phyloP scores from a whole-genome alignment of 1,139 yeast species.

The Saccharomyces hybrid region DNA sequence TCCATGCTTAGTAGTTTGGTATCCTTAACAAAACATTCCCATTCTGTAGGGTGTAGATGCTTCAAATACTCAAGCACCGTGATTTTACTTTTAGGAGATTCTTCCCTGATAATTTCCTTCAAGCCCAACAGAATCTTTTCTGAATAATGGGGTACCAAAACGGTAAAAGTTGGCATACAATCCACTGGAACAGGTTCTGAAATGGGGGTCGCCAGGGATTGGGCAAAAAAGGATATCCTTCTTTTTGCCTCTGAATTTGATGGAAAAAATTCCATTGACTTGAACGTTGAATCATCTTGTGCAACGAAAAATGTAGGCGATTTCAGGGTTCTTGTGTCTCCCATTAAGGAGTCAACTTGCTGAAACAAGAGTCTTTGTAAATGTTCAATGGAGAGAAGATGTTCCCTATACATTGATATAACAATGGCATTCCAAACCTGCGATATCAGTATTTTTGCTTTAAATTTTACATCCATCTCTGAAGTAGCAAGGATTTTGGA shows the following conservation, averaged over 20 bases:
- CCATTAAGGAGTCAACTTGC: constrained; percentile 36
- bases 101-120: constrained; percentile 60
- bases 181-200: constrained; percentile 65
- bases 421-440: constrained; percentile 78
- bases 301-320: constrained; percentile 69
- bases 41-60: constrained; percentile 58
- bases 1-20: constrained; percentile 36
- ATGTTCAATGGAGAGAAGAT: constrained; percentile 66
- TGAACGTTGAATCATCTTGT: constrained; percentile 67
- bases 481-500: constrained; percentile 53
- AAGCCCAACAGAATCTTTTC: constrained; percentile 68
- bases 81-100: constrained; percentile 49
- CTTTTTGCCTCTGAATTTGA: constrained; percentile 77
- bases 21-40: constrained; percentile 65
- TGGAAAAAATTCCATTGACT: constrained; percentile 49
- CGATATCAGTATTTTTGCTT: constrained; percentile 47
- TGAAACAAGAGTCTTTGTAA: constrained; percentile 53
- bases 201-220: constrained; percentile 65
- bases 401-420: constrained; percentile 74
- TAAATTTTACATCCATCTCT: constrained; percentile 42
- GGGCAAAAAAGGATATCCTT: constrained; percentile 83
- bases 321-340: constrained; percentile 36
- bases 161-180: constrained; percentile 73
- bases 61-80: constrained; percentile 70
- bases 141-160: constrained; percentile 79